Evolutionary conservation across 495 filamentous ascomycete species (phyloP), one percentile per base, ranked within the genome.

Genomic region (Talaromyces stipitatus): DNA sequence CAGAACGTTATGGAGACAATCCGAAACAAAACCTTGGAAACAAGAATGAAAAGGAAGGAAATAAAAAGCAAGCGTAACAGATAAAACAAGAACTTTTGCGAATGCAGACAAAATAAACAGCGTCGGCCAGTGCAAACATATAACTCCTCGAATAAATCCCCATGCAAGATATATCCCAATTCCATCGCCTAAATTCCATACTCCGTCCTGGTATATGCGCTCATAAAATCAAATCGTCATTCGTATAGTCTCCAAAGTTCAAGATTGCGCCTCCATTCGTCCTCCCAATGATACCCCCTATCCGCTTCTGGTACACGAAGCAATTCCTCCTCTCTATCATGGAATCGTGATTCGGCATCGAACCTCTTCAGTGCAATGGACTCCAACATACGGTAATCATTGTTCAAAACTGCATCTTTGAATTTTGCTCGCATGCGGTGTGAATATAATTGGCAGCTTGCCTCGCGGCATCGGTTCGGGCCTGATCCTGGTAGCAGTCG

Each of bases 361-460:
- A 67, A 70, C n/a, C 78, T 63, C 10, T 66, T 66, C 58, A 74
- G 48, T 2, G 71, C 67, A 23, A 67, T 56, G 55, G 65, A 62
- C 32, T 67, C 65, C 50, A 89, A 64, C 54, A 72, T 77, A 7
- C 65, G 62, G 33, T 82, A 69, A 61, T 91, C 87, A 45, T 81
- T 74, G 16, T 77, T 76, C 55, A 72, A 60, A 50, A 85, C 79
- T 2, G 85, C 84, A 18, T 80, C 74, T 16, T 66, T 62, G 64
- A 90, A 90, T 8, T 85, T 74, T 1, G 75, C 69, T 38, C 88
- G 77, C 85, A 91, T 91, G n/a, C 84, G 80, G 9, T 77, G 69
- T n/a, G 85, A 87, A 59, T 88, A 91, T 6, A 92, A 71, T 68
- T 89, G 86, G 62, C 89, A 94, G 18, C 77, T 78, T 0, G 78